Conservation (phyloP, 2,329 filamentous ascomycete species). For the Neoascochyta sp. region DNA sequence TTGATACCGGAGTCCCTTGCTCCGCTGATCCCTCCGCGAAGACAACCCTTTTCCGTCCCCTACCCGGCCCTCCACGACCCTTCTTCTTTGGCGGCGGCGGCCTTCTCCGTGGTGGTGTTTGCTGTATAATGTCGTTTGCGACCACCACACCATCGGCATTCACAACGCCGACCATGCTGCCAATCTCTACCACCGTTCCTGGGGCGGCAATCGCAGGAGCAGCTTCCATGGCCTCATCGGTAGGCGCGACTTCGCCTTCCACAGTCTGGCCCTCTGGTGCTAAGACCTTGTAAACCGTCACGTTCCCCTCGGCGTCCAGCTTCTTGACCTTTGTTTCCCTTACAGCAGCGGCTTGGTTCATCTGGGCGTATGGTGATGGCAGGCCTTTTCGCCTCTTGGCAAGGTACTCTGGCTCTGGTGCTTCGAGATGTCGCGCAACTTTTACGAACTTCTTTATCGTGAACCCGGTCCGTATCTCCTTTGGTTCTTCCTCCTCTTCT, state of each 20-base stretch:
- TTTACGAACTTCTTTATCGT: constrained; percentile 56
- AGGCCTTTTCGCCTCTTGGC: constrained; percentile 60
- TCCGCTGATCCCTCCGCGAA: constrained; percentile 50
- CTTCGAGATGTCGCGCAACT: constrained; percentile 55
- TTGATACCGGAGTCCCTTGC: constrained; percentile 25
- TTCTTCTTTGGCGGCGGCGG: constrained; percentile 73
- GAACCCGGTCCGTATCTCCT: constrained; percentile 50
- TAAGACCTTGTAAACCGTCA: constrained; percentile 79
- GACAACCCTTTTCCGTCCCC: constrained; percentile 72
- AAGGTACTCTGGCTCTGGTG: constrained; percentile 59
- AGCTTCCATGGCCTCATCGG: constrained; percentile 48
- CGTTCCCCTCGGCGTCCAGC: constrained; percentile 70
- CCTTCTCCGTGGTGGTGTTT: constrained; percentile 56
- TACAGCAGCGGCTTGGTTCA: constrained; percentile 45
- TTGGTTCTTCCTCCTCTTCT: constrained; percentile 43
- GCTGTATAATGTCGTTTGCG: constrained; percentile 44
- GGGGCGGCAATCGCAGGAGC: constrained; percentile 50
- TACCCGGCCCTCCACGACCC: constrained; percentile 70
- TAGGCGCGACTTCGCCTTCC: constrained; percentile 73
- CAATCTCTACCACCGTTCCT: constrained; percentile 57
- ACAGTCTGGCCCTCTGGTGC: constrained; percentile 74
- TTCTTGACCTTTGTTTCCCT: constrained; percentile 77
- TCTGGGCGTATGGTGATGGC: constrained; percentile 42
- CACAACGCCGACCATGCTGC: constrained; percentile 55
- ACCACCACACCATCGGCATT: constrained; percentile 60